phyloP scores from a whole-genome alignment of 345 rosid species.

The Orychophragmus violaceus region DNA sequence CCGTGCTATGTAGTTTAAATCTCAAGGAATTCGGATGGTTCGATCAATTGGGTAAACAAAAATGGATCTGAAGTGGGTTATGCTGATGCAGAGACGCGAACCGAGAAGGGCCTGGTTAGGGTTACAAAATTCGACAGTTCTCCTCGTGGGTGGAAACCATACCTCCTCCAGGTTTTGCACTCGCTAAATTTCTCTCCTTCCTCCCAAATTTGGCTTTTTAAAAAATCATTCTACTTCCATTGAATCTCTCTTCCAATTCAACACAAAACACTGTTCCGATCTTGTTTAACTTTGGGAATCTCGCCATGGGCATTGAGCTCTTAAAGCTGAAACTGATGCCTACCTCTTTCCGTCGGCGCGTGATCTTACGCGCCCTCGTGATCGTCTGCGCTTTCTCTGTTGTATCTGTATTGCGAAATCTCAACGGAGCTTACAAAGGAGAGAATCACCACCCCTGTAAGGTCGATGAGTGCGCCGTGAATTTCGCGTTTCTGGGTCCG shows the following conservation, averaged over 20 bases:
- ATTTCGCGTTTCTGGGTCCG: slow-evolving; percentile 30
- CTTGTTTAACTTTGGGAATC: neutral
- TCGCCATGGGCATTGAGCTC: slow-evolving; percentile 46
- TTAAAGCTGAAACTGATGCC: slow-evolving; percentile 39
- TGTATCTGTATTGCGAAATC: slow-evolving; percentile 44
- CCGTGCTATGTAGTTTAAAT: slow-evolving; percentile 8
- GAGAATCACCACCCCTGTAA: slow-evolving; percentile 18
- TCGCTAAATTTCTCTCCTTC: slow-evolving; percentile 42
- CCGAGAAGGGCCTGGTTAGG: slow-evolving; percentile 67
- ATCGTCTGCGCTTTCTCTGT: slow-evolving; percentile 45
- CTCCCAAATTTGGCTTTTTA: neutral
- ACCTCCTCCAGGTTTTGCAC: slow-evolving; percentile 97
- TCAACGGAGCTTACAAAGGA: slow-evolving; percentile 36
- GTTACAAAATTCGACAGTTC: slow-evolving; percentile 55
- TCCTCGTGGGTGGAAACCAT: slow-evolving; percentile 99
- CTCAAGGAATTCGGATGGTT: slow-evolving; percentile 17
- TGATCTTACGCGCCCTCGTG: slow-evolving; percentile 53
- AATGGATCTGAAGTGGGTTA: slow-evolving; percentile 41
- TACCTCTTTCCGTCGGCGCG: slow-evolving; percentile 51
- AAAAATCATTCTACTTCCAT: slow-evolving; percentile 15
- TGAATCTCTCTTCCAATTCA: neutral
- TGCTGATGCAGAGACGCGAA: slow-evolving; percentile 36
- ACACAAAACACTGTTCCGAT: neutral
- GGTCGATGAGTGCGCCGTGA: slow-evolving; percentile 38
- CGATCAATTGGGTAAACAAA: slow-evolving; percentile 3